Base-by-base conservation (phyloP, 2,329 filamentous ascomycete genomes). In the Chrysoporthe austroafricana region DNA sequence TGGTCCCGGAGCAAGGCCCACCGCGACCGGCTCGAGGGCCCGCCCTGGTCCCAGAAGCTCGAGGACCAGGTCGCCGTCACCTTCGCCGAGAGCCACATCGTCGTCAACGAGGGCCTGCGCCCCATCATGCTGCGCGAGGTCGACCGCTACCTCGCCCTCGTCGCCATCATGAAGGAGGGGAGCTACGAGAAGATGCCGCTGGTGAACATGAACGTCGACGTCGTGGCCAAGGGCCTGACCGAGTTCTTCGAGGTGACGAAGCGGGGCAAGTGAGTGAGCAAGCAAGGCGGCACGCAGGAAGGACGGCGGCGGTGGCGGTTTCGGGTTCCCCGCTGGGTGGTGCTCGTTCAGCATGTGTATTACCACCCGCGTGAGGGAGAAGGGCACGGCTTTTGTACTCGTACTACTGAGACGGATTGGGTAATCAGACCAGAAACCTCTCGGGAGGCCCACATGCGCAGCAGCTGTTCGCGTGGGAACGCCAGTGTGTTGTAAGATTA, bases 161-260 rank as follows among this genome's bases (percentile, higher is more conserved):
- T 96, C 44, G 93, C 92, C 69, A 90, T 96, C 70, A 94, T 95
- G 91, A 91, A 91, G 77, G 91, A 95, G 75, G 92, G 92, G 65
- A 91, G 90, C 39, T 92, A 93, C 73, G 91, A 94, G 75, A 92
- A 92, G 82, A 93, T 95, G 82, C 63, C 91, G 4, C 82, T 94
- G 70, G 91, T 96, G 70, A 93, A 94, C 73, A 93, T 95, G 87
- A 96, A 96, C 73, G 91, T 95, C 2, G 90, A 93, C 74, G 90
- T 92, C 0, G 90, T 94, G 43, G 91, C 94, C 62, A 88, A 92
- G 74, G 92, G 92, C 0, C 79, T 96, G 74, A 88, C 89, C 50
- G 88, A 94, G 76, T 93, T 96, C 70, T 96, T 96, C 74, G 86
- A 90, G 74, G 90, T 91, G 69, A 90, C 88, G 9, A 90, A 89